Base-by-base conservation (phyloP, 2,329 filamentous ascomycete genomes). In the Tothia fuscella region DNA sequence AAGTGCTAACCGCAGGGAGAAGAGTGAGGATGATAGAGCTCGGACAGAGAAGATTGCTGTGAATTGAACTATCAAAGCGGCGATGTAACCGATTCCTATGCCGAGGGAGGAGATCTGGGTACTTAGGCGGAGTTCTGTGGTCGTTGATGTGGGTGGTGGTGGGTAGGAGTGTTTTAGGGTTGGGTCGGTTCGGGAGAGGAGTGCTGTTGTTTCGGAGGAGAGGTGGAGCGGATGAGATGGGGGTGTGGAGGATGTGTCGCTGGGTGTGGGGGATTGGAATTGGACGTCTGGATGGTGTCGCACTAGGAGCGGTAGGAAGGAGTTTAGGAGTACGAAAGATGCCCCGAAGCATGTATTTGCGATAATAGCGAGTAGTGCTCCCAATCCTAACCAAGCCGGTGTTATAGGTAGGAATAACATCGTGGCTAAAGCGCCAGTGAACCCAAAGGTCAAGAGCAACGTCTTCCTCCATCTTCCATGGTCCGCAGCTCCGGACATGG, bases 301-400 rank as follows among this genome's bases (percentile, higher is more conserved):
- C 44, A 96, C 91, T 7, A 98, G 71, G 6, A 98, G 68, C 0
- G 91, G 91, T 32, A 98, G 67, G 54, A 95, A 98, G 1, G 88
- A 94, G 63, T 98, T 98, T 34, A 98, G 67, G 10, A 98, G 71
- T 3, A 98, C 91, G 58, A 94, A 96, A 0, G 87, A 94, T 13
- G 88, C 87, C 17, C 91, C 91, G 56, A 95, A 93, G 33, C 86
- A 89, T 1, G 86, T 93, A 58, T 96, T 96, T 26, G 88, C 83
- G 38, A 96, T 67, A 49, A 96, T 85, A 22, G 91, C 88, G 46
- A 94, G 70, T 2, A 96, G 49, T 3, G 82, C 84, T 33, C 83
- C 89, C 9, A 96, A 60, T 3, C 94, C 55, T 56, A 94, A 96
- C 7, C 85, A 67, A 33, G 74, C 71, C 21, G 85, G 80, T 30